These are phyloP conservation scores for Apiospora koreana DNA, from an alignment of 2,329 filamentous ascomycete genomes.

Conservation along the genomic window DNA sequence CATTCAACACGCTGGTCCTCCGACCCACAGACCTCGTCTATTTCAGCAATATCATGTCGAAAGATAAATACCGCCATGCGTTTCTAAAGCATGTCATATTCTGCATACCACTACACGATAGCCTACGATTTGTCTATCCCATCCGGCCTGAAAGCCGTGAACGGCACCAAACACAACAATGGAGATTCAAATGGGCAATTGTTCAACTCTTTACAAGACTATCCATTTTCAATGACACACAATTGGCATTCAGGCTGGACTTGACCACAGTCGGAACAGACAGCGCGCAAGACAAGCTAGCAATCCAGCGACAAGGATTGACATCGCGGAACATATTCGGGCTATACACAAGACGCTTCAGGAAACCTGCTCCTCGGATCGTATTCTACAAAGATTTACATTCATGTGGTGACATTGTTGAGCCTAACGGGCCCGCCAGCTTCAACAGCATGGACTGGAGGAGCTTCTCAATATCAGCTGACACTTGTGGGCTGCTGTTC, in stretches of 20 bases:
- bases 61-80: background rate
- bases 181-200: background rate
- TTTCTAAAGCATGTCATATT: background rate
- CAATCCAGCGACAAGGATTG: background rate
- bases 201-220: fast-evolving
- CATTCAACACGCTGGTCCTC: background rate
- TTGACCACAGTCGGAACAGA: background rate
- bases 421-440: background rate
- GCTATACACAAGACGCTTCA: too few relatives aligned
- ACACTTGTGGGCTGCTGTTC: background rate
- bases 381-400: background rate
- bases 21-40: background rate
- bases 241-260: background rate
- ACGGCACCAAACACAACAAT: background rate
- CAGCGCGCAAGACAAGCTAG: too few relatives aligned
- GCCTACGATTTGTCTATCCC: background rate
- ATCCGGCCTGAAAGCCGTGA: background rate
- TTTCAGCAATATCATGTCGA: background rate
- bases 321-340: background rate
- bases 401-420: too few relatives aligned
- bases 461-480: background rate
- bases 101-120: background rate
- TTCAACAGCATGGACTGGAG: background rate
- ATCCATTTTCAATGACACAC: background rate
- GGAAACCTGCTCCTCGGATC: background rate